Conservation (phyloP, 2,329 filamentous ascomycete genomes). For the Beauveria medogensis region DNA sequence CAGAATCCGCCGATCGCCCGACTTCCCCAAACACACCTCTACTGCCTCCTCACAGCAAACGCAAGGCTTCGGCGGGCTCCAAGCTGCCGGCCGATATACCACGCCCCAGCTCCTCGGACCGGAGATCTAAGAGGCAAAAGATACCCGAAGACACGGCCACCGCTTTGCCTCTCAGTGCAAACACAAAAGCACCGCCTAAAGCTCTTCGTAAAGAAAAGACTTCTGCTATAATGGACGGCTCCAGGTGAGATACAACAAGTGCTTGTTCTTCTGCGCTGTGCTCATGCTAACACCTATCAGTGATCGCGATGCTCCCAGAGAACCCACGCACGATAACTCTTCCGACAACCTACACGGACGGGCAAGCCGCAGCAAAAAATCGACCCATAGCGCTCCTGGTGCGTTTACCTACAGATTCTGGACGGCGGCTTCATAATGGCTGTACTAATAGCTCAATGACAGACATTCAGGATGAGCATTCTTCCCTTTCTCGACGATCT, state of each 20-base stretch:
- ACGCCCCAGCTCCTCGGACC: slow-evolving; percentile 32
- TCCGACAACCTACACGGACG: neutral
- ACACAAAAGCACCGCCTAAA: slow-evolving; percentile 27
- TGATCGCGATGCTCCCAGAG: neutral
- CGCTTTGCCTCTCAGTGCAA: slow-evolving; percentile 27
- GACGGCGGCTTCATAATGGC: neutral
- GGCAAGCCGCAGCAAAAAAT: slow-evolving; percentile 4
- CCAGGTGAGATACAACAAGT: slow-evolving; percentile 45
- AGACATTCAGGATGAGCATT: slow-evolving; percentile 10
- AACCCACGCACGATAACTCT: neutral
- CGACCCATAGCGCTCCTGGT: neutral
- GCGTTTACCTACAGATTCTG: neutral
- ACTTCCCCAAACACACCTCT: slow-evolving; percentile 32
- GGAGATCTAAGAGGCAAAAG: slow-evolving; percentile 66
- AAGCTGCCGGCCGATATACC: slow-evolving; percentile 31
- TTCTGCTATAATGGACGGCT: slow-evolving; percentile 61
- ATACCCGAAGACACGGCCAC: slow-evolving; percentile 35
- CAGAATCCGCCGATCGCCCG: slow-evolving; percentile 27
- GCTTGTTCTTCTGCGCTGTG: neutral
- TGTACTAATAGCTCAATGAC: neutral
- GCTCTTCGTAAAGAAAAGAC: slow-evolving; percentile 55
- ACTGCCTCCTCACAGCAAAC: slow-evolving; percentile 65
- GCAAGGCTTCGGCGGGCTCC: slow-evolving; percentile 58
- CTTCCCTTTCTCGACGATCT: slow-evolving; percentile 37
- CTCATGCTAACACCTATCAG: slow-evolving; percentile 12